A percentile compares a stretch with the other conserved stretches of the same genome.
Conservation (phyloP, 2,329 filamentous ascomycete genomes). For the Sporothrix curviconia region DNA sequence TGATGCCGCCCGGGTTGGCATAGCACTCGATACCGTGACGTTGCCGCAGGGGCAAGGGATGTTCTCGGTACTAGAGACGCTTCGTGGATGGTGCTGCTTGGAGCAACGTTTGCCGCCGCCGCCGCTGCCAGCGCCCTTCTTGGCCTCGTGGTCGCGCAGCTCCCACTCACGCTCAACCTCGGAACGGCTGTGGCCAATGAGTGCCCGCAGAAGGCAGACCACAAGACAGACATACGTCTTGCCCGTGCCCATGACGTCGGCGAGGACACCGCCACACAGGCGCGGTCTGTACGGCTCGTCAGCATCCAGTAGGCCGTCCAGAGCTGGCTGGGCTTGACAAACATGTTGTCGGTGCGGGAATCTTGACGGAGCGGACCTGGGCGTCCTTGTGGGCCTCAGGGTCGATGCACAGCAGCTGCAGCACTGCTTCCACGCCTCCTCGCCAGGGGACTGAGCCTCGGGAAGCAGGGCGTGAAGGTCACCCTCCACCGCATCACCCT, state of each 20-base stretch:
- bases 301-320: conserved; percentile 23
- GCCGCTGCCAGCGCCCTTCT: conserved; percentile 15
- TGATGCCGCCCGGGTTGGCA: conserved; percentile 19
- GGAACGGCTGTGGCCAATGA: conserved; percentile 20
- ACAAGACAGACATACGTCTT: conserved; percentile 21
- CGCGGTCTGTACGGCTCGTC: conserved; percentile 17
- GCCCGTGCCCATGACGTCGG: conserved; percentile 22
- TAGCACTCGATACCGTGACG: conserved; percentile 22
- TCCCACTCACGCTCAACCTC: conserved; percentile 22
- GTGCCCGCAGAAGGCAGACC: conserved; percentile 18
- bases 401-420: conserved; percentile 19
- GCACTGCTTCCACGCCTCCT: conserved; percentile 18
- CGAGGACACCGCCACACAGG: conserved; percentile 20
- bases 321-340: conserved; percentile 21
- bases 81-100: conserved; percentile 16
- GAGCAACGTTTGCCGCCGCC: neutral
- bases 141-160: conserved; percentile 15
- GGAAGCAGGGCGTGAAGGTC: conserved; percentile 21
- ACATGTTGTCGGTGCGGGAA: conserved; percentile 21
- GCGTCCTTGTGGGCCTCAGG: conserved; percentile 19
- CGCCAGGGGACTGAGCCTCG: conserved; percentile 16
- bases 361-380: conserved; percentile 15
- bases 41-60: conserved; percentile 19
- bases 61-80: neutral
- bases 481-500: conserved; percentile 20